A percentile compares a stretch with the other conserved stretches of the same genome.
Evolutionary conservation across 257 asterid genomes (phyloP).

Genomic region (Solanum pimpinellifolium): DNA sequence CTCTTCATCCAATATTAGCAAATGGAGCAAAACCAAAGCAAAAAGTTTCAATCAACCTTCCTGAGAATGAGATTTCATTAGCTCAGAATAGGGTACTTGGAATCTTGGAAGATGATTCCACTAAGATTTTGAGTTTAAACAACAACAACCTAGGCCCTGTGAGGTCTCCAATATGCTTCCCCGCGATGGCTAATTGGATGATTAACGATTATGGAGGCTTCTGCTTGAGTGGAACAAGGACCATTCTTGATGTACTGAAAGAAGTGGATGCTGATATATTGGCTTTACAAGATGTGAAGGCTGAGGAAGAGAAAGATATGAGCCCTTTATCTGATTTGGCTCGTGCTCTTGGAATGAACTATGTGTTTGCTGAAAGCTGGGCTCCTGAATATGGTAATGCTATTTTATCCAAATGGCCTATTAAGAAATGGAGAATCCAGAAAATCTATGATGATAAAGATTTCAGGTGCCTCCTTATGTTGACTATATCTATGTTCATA

Average conservation of each 20-base stretch:
- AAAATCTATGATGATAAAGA: constrained; percentile 70
- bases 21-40: constrained; percentile 24
- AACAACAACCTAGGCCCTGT: constrained; percentile 25
- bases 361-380: constrained; percentile 96
- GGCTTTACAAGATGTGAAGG: constrained; percentile 87
- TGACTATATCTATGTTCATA: not conserved
- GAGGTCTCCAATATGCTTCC: constrained; percentile 79
- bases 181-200: constrained; percentile 41
- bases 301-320: constrained; percentile 83
- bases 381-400: constrained; percentile 97
- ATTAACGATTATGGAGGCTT: constrained; percentile 6
- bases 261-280: constrained; percentile 82
- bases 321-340: constrained; percentile 80
- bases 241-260: constrained; percentile 51
- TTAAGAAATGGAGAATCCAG: constrained; percentile 64
- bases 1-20: constrained; percentile 21
- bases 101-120: constrained; percentile 19
- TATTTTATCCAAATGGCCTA: constrained; percentile 82
- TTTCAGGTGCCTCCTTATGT: constrained; percentile 44
- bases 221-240: constrained; percentile 28
- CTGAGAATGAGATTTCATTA: constrained; percentile 68
- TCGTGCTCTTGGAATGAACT: constrained; percentile 70
- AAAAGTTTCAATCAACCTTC: constrained; percentile 71
- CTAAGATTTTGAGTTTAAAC: constrained; percentile 10
- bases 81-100: constrained; percentile 36